Evolutionary conservation across 148 eudicot genomes (phyloP).

Genomic region (Amaranthus cruentus): DNA sequence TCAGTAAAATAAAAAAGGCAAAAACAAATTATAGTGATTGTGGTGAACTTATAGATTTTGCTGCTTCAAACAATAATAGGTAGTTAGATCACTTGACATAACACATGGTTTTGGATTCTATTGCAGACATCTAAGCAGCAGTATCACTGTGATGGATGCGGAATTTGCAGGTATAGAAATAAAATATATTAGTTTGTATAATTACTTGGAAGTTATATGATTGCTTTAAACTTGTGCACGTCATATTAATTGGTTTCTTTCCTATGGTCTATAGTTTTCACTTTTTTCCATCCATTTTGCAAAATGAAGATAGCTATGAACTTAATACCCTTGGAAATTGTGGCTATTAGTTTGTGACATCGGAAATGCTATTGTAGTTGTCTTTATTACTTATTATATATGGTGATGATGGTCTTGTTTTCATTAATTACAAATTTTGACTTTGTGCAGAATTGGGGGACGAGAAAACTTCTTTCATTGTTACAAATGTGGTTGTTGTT

Average conservation of each 20-base stretch:
- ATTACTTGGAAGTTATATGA: neutral
- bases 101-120: slow-evolving; percentile 8
- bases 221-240: neutral
- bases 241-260: neutral
- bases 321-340: neutral
- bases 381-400: neutral
- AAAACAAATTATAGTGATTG: too few relatives aligned
- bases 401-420: neutral
- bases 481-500: slow-evolving; percentile 81
- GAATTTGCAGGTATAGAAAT: slow-evolving; percentile 71
- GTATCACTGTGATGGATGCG: slow-evolving; percentile 78
- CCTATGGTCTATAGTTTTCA: neutral
- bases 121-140: slow-evolving; percentile 64
- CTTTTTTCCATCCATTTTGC: neutral
- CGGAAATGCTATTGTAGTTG: neutral
- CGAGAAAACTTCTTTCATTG: slow-evolving; percentile 73
- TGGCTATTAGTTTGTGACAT: neutral
- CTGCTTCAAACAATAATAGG: neutral
- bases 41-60: neutral
- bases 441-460: slow-evolving; percentile 56
- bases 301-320: neutral
- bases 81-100: neutral
- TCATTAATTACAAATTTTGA: neutral
- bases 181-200: neutral
- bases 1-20: neutral